Conservation (phyloP, 1,284 basidiomycete species). For the Ceratobasidium sp. region DNA sequence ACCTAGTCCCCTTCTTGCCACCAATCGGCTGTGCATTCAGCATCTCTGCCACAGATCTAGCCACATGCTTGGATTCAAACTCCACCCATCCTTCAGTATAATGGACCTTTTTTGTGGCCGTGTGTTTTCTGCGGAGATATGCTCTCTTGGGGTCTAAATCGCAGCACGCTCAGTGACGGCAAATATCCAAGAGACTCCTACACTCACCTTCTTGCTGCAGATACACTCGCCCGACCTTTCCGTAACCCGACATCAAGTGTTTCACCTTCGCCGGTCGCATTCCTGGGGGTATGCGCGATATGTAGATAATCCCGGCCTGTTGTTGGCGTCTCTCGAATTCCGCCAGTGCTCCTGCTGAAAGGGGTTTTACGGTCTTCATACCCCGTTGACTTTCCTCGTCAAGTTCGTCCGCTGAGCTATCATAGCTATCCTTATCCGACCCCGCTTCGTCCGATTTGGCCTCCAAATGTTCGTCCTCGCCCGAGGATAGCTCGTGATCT, state of each 20-base stretch:
- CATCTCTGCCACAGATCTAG: slow-evolving; percentile 90
- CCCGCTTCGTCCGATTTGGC: neutral
- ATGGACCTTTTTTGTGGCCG: slow-evolving; percentile 81
- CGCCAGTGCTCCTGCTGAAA: slow-evolving; percentile 73
- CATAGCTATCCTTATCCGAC: neutral
- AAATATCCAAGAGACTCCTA: too few species aligned
- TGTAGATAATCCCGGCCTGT: slow-evolving; percentile 87
- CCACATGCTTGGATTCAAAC: slow-evolving; percentile 92
- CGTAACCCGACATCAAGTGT: slow-evolving; percentile 86
- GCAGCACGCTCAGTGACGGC: too few species aligned
- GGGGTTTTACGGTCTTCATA: slow-evolving; percentile 54
- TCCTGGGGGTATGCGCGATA: slow-evolving; percentile 96
- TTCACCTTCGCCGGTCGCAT: slow-evolving; percentile 98
- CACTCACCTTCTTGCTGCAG: slow-evolving; percentile 80
- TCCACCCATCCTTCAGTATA: slow-evolving; percentile 99
- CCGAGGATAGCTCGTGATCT: neutral
- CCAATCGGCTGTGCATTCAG: slow-evolving; percentile 96
- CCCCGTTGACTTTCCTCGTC: neutral
- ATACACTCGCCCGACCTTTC: slow-evolving; percentile 86
- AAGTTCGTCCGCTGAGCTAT: neutral
- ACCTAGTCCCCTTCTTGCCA: slow-evolving; percentile 88
- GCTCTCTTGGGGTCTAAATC: slow-evolving; percentile 76
- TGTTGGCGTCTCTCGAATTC: slow-evolving; percentile 73
- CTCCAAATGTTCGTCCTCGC: neutral
- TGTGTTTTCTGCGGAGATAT: slow-evolving; percentile 77